These are phyloP conservation scores for Pythium sp. DNA, from an alignment of 352 stramenopile species.

Conservation along the genomic window DNA sequence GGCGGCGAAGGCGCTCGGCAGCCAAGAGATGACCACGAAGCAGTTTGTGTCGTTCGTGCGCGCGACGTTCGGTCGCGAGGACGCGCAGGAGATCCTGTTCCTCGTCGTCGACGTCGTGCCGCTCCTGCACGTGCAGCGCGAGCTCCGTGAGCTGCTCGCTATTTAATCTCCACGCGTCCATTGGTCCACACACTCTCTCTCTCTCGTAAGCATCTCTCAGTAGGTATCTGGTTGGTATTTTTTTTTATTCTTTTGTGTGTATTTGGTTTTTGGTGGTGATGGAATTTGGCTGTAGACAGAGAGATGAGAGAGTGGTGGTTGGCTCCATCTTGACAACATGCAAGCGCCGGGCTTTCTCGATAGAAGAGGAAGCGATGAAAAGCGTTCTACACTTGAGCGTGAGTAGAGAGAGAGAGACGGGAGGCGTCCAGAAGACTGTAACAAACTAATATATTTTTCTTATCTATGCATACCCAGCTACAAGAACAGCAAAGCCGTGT, in stretches of 20 bases:
- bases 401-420: background rate
- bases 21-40: constrained; percentile 61
- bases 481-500: background rate
- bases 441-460: background rate
- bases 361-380: background rate
- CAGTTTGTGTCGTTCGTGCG: constrained; percentile 63
- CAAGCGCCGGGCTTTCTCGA: background rate
- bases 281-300: background rate
- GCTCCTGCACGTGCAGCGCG: constrained; percentile 51
- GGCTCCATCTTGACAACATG: background rate
- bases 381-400: background rate
- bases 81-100: constrained; percentile 56
- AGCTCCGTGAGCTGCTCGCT: constrained; percentile 48
- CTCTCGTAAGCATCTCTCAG: background rate
- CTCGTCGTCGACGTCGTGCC: constrained; percentile 66
- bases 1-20: constrained; percentile 64
- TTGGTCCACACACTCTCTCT: background rate
- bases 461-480: background rate
- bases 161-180: constrained; percentile 22
- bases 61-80: constrained; percentile 51
- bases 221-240: background rate
- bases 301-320: background rate
- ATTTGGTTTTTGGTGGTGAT: background rate
- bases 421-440: background rate
- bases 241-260: background rate